Percentiles rank a stretch among this genome's conserved stretches.
Conservation (phyloP, 257 asterid genomes). For the Solanum sitiens region DNA sequence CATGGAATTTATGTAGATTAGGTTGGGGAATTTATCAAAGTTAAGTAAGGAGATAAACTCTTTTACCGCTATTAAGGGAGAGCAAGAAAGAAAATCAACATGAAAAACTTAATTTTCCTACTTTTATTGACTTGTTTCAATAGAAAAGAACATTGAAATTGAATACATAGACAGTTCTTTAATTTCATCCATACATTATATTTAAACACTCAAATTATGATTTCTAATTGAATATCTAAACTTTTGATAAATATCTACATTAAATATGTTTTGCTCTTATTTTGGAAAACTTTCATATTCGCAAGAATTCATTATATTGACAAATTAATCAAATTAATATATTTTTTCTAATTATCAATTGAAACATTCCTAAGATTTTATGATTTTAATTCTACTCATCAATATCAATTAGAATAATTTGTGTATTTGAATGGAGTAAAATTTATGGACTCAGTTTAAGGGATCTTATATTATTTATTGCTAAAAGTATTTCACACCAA, state of each 20-base stretch:
- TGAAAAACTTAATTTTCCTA: not conserved
- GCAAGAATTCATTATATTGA: no score
- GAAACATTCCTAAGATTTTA: not conserved
- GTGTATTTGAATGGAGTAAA: not conserved
- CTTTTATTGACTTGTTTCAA: not conserved
- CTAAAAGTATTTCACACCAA: not conserved
- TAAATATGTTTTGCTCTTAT: not conserved
- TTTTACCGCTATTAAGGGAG: not conserved
- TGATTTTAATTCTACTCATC: no score
- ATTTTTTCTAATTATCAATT: no score
- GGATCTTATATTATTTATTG: no score
- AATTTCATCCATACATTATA: not conserved
- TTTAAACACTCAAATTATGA: not conserved
- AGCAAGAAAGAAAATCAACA: not conserved
- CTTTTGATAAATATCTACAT: not conserved
- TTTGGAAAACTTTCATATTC: not conserved
- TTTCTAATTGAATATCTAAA: not conserved
- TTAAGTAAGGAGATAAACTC: no score
- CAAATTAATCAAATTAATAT: no score
- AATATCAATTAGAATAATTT: not conserved
- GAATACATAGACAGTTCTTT: not conserved
- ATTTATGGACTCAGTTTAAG: not conserved
- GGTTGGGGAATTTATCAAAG: no score
- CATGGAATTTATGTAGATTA: accelerated
- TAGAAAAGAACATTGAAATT: not conserved